A percentile compares a stretch with the other conserved stretches of the same genome.
These are phyloP conservation scores for Tulasnella sp. DNA, from an alignment of 768 basidiomycete genomes.

Conservation along the genomic window DNA sequence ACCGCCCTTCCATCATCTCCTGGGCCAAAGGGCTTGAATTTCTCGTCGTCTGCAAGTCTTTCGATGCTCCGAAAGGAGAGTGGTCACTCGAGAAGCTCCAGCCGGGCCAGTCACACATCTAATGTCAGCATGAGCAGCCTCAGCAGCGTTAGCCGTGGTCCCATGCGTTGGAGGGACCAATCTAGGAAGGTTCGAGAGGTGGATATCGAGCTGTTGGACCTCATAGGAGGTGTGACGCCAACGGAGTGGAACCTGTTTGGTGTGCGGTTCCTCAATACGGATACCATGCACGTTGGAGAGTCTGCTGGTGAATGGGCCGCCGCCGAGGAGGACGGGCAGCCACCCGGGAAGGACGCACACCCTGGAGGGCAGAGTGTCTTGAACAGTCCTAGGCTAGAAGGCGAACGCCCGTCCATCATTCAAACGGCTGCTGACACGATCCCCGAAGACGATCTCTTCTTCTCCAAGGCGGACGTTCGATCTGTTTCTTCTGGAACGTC, in stretches of 20 bases:
- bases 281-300: not conserved
- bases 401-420: not conserved
- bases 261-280: constrained; percentile 6
- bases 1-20: not conserved
- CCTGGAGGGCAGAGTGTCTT: not conserved
- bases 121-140: constrained; percentile 11
- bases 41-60: not conserved
- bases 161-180: constrained; percentile 12
- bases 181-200: constrained; percentile 1
- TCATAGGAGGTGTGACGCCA: not conserved
- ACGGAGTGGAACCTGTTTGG: constrained; percentile 8
- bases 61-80: not conserved
- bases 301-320: not conserved
- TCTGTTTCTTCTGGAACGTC: not conserved
- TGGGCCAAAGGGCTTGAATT: constrained; percentile 22
- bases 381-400: not conserved
- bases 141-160: constrained; percentile 6
- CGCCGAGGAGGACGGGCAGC: too few species aligned
- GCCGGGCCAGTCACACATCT: constrained; percentile 6
- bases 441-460: not conserved
- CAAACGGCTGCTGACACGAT: not conserved
- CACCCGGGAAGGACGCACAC: not conserved
- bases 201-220: not conserved
- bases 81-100: not conserved
- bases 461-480: not conserved